These are phyloP conservation scores for Tylopilus felleus DNA, from an alignment of 768 basidiomycete genomes.

Conservation along the genomic window DNA sequence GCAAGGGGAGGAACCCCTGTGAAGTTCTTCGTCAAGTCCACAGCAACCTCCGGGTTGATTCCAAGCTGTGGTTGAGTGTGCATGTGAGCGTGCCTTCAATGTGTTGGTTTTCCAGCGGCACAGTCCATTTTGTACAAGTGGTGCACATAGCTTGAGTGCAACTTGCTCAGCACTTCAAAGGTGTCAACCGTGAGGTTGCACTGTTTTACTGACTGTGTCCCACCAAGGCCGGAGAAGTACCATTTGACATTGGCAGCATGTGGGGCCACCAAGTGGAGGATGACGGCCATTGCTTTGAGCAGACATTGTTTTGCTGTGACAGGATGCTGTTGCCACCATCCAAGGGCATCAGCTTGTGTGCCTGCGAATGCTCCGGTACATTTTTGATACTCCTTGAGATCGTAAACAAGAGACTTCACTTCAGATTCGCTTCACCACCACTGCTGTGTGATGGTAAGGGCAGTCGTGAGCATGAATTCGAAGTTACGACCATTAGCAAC, in stretches of 20 bases:
- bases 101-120: neutral
- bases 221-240: neutral
- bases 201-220: neutral
- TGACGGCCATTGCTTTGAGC: conserved; percentile 2
- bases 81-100: neutral
- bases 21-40: neutral
- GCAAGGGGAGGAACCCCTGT: neutral
- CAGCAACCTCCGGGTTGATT: neutral
- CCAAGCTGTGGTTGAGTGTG: neutral
- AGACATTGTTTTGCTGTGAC: conserved; percentile 3
- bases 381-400: conserved; percentile 15
- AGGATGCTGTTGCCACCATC: conserved; percentile 28
- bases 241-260: neutral
- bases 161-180: neutral
- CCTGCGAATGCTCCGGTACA: neutral
- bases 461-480: conserved; percentile 19
- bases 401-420: conserved; percentile 3
- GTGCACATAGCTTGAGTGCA: neutral
- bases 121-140: neutral
- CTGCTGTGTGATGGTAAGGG: conserved; percentile 4
- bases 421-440: conserved; percentile 25
- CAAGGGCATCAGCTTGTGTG: conserved; percentile 11
- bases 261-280: neutral
- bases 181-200: neutral
- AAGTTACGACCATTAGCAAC: conserved; percentile 15